Evolutionary conservation across 495 filamentous ascomycete genomes (phyloP), one percentile per base, ranked within the genome.

Genomic region (Penicillium riverlandense): DNA sequence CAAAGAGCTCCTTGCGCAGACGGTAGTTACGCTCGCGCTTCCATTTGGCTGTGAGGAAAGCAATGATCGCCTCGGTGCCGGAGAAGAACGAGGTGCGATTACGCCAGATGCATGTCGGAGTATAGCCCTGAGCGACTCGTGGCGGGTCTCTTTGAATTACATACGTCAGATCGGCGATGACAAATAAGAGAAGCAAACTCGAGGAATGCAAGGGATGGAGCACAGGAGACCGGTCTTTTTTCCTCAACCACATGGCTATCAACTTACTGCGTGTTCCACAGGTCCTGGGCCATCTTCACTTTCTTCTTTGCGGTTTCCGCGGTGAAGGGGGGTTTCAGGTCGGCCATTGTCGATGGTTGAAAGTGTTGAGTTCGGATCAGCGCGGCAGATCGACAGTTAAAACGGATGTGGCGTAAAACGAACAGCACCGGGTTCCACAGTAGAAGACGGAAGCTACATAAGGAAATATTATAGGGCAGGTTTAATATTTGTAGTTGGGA

Each of bases 1-100:
- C 75, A 66, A 95, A 95, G 7, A 96, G 72, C 57, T 96, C 90
- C 63, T 95, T 95, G 41, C 89, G 79, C 33, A 95, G 76, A 2
- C 78, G 71, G 53, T 95, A 95, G 29, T 71, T 80, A 27, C 77
- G 62, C 62, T 95, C 89, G 12, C 71, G 72, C 32, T 72, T 62
- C 90, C 89, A 95, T 59, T 95, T 95, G 30, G 79, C 66, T 2
- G 71, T 75, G 35, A 96, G 63, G 54, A 94, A 95, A 2, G 62
- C 64, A n/a, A 79, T 66, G 42, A 95, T 91, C 11, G 63, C 77
- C 9, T 78, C 72, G 1, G 79, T 82, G 0, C 90, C 88, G 11
- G 68, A 68, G 11, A 92, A 58, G 61, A 95, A 95, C 1, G 67
- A 71, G 49, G 69, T 73, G 11, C 88, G 77, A 62, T 94, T 94